Conservation (phyloP, 2,329 filamentous ascomycete genomes). For the Aspergillus neoniger region DNA sequence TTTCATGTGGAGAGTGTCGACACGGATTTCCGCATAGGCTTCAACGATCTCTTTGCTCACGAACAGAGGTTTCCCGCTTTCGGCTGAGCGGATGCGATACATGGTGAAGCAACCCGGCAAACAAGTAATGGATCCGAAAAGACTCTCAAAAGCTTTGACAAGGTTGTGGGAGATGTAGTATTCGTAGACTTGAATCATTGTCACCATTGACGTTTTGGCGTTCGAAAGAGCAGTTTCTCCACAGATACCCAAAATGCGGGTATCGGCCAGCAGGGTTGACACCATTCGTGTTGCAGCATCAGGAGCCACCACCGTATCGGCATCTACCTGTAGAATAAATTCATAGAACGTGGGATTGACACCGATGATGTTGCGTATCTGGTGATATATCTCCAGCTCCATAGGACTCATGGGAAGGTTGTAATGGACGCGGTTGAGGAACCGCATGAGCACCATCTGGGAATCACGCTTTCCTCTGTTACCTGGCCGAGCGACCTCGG, state of each 20-base stretch:
- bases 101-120: slow-evolving; percentile 98
- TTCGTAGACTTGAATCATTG: slow-evolving; percentile 99
- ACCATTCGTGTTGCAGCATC: slow-evolving; percentile 94
- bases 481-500: slow-evolving; percentile 74
- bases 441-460: slow-evolving; percentile 97
- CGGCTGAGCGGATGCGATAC: slow-evolving; percentile 94
- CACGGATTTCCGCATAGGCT: slow-evolving; percentile 85
- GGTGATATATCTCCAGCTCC: slow-evolving; percentile 97
- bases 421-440: slow-evolving; percentile 98
- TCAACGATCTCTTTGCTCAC: slow-evolving; percentile 91
- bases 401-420: slow-evolving; percentile 94
- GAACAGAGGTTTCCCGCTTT: slow-evolving; percentile 93
- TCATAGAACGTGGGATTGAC: slow-evolving; percentile 99
- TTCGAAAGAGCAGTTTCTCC: slow-evolving; percentile 94
- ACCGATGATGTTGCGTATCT: slow-evolving; percentile 97
- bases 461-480: slow-evolving; percentile 99
- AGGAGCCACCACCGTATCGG: slow-evolving; percentile 87
- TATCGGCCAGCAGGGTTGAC: slow-evolving; percentile 85
- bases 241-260: slow-evolving; percentile 87
- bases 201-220: slow-evolving; percentile 87
- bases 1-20: slow-evolving; percentile 98
- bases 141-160: slow-evolving; percentile 92
- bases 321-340: slow-evolving; percentile 93
- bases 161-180: slow-evolving; percentile 99
- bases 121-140: slow-evolving; percentile 97